Evolutionary conservation across 1,284 basidiomycete species (phyloP).

Genomic region (Gomphus bonarii): DNA sequence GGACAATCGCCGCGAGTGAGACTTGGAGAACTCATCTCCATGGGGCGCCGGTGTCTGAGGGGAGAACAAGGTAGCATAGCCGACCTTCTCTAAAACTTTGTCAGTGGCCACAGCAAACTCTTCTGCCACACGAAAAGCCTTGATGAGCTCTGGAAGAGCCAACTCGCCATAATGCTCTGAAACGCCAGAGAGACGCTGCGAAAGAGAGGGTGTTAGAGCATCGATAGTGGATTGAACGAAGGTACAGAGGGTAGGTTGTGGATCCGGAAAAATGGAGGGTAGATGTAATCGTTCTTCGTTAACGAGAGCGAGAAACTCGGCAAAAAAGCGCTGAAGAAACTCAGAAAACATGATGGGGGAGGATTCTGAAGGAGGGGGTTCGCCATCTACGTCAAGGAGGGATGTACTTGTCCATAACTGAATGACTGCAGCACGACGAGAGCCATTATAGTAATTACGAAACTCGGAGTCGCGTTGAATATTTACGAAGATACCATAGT

Average conservation of each 20-base stretch:
- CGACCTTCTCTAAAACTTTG: constrained; percentile 67
- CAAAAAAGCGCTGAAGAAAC: constrained; percentile 70
- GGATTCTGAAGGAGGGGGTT: constrained; percentile 19
- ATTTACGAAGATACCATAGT: constrained; percentile 78
- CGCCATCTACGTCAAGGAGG: constrained; percentile 38
- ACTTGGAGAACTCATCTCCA: constrained; percentile 19
- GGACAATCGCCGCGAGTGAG: constrained; percentile 40
- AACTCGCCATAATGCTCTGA: constrained; percentile 51
- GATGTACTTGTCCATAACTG: constrained; percentile 55
- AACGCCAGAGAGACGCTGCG: constrained; percentile 63
- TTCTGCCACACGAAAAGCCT: constrained; percentile 63
- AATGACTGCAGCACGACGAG: constrained; percentile 54
- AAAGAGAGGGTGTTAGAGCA: constrained; percentile 66
- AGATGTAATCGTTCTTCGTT: constrained; percentile 65
- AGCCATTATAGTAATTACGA: constrained; percentile 86
- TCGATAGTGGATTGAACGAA: constrained; percentile 77
- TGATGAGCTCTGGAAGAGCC: constrained; percentile 61
- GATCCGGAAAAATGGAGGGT: constrained; percentile 75
- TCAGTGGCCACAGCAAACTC: constrained; percentile 67
- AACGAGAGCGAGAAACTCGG: constrained; percentile 54
- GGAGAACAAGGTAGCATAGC: constrained; percentile 26
- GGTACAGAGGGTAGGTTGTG: constrained; percentile 59
- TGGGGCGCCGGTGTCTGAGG: constrained; percentile 17
- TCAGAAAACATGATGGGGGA: constrained; percentile 35
- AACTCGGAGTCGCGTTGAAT: constrained; percentile 89